Conservation (phyloP, 2,329 filamentous ascomycete species). For the Ciborinia camelliae region DNA sequence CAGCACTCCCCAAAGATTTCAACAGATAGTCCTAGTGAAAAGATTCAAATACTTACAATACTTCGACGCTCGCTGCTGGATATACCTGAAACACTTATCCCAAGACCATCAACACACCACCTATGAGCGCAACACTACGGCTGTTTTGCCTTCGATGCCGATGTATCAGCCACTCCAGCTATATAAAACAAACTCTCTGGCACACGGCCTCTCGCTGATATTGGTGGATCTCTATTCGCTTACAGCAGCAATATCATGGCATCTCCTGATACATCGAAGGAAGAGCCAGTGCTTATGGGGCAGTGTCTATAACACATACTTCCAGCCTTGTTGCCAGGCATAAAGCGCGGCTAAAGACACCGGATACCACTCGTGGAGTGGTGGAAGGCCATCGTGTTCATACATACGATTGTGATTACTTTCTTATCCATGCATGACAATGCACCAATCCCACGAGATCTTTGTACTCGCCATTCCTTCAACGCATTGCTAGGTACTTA, state of each 20-base stretch:
- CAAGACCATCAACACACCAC: neutral
- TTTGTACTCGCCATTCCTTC: neutral
- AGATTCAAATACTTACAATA: slow-evolving; percentile 17
- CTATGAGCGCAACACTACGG: neutral
- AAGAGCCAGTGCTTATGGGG: too few relatives aligned
- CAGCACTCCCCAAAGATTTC: neutral
- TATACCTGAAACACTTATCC: slow-evolving; percentile 22
- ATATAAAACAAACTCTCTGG: neutral
- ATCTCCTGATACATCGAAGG: neutral
- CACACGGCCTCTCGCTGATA: neutral
- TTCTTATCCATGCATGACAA: neutral
- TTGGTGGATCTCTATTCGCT: neutral
- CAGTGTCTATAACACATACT: neutral
- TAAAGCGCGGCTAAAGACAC: neutral
- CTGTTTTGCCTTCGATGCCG: neutral
- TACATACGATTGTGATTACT: neutral
- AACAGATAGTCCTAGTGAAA: neutral
- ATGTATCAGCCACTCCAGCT: neutral
- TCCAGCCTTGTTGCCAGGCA: neutral
- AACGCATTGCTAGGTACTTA: neutral
- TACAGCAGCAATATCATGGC: neutral
- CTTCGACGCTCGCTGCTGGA: neutral
- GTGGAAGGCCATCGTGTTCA: neutral
- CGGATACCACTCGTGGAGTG: neutral
- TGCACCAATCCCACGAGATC: neutral